Conservation (phyloP, 192 early-diverging fungal genomes). For the Borealophlyctis nickersoniae region DNA sequence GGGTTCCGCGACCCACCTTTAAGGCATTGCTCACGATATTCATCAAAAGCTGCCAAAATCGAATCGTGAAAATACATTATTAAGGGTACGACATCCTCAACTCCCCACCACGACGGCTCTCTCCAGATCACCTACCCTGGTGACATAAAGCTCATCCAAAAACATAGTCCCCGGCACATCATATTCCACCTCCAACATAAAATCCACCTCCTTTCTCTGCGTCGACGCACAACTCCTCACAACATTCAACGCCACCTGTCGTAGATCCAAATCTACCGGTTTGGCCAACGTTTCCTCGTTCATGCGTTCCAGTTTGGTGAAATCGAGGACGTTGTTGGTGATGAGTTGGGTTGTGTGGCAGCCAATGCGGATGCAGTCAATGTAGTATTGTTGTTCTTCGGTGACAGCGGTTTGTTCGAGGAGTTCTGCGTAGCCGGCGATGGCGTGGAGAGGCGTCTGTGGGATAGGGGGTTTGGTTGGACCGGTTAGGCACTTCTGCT, state of each 20-base stretch:
- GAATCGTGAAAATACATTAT: too few relatives aligned
- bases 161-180: background rate
- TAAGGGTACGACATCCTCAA: too few relatives aligned
- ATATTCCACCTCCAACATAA: slow-evolving; percentile 1
- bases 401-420: slow-evolving; percentile 9
- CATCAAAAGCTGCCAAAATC: slow-evolving; percentile 13
- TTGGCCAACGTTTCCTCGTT: slow-evolving; percentile 3
- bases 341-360: slow-evolving; percentile 19
- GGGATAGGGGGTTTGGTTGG: too few relatives aligned
- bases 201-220: slow-evolving; percentile 1
- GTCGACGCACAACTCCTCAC: slow-evolving; percentile 12
- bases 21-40: slow-evolving; percentile 18
- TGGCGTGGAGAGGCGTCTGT: slow-evolving; percentile 10
- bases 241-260: background rate
- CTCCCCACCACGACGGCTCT: too few relatives aligned
- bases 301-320: slow-evolving; percentile 15
- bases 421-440: slow-evolving; percentile 17
- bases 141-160: slow-evolving; percentile 13
- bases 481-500: too few relatives aligned
- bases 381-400: background rate
- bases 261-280: slow-evolving; percentile 9
- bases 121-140: slow-evolving; percentile 7
- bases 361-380: slow-evolving; percentile 9
- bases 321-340: slow-evolving; percentile 19
- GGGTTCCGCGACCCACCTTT: too few relatives aligned